Conservation (phyloP, 768 basidiomycete genomes). For the Lyophyllum shimeji region DNA sequence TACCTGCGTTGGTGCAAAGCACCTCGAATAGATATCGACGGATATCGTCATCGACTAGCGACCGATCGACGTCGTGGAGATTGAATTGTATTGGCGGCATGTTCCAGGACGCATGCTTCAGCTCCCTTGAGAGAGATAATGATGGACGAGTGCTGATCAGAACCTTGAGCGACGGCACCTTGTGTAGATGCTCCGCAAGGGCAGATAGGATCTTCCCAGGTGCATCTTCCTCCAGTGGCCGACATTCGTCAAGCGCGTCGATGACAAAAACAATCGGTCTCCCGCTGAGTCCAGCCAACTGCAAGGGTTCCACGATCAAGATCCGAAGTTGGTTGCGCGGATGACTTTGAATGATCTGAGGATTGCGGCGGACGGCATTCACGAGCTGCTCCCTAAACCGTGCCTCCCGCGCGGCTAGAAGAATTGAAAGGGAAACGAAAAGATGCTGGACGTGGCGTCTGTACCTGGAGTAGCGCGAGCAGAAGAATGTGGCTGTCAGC, state of each 20-base stretch:
- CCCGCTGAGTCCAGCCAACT: background rate
- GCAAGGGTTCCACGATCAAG: constrained; percentile 16
- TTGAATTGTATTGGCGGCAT: constrained; percentile 8
- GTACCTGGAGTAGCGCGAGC: constrained; percentile 14
- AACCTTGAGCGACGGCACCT: constrained; percentile 14
- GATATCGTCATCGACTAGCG: constrained; percentile 13
- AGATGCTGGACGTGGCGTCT: constrained; percentile 14
- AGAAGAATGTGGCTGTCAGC: constrained; percentile 23
- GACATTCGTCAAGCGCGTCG: constrained; percentile 23
- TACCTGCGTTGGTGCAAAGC: constrained; percentile 12
- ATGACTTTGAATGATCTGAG: background rate
- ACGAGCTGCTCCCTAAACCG: constrained; percentile 11
- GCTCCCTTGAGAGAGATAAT: background rate
- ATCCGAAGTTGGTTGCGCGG: constrained; percentile 11
- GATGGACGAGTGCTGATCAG: constrained; percentile 18
- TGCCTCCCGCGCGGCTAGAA: constrained; percentile 9
- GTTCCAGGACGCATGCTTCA: background rate
- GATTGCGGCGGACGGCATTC: constrained; percentile 3
- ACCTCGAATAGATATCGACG: constrained; percentile 13
- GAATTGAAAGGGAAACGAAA: constrained; percentile 15
- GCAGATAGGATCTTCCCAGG: constrained; percentile 12
- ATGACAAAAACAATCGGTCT: constrained; percentile 18
- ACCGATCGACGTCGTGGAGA: constrained; percentile 11
- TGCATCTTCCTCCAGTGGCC: constrained; percentile 9
- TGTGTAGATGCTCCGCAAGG: constrained; percentile 12